A percentile compares a stretch with the other conserved stretches of the same genome.
Conservation (phyloP, 176 grass and related monocot species). For the Canna indica region DNA sequence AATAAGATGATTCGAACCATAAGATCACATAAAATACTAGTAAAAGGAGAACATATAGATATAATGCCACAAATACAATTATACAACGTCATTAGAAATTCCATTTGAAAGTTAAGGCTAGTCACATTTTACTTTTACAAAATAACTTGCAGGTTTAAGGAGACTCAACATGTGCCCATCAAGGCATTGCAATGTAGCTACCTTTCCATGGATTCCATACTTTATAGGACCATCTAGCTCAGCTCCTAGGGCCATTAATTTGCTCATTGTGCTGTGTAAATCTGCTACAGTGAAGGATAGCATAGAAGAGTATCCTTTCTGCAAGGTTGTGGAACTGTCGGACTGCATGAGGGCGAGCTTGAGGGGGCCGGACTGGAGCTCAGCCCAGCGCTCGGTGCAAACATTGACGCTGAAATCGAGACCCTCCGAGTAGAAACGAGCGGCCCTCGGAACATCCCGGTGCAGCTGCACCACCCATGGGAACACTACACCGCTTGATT, state of each 20-base stretch:
- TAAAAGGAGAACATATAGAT: no score
- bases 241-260: slow-evolving; percentile 58
- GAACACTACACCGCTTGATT: slow-evolving; percentile 15
- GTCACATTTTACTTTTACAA: no score
- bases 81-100: no score
- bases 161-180: slow-evolving; percentile 83
- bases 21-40: no score
- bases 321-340: no score
- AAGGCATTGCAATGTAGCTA: slow-evolving; percentile 61
- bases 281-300: slow-evolving; percentile 75
- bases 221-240: slow-evolving; percentile 88
- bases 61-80: no score
- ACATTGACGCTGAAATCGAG: slow-evolving; percentile 65
- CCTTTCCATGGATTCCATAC: slow-evolving; percentile 79
- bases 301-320: slow-evolving; percentile 76
- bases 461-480: slow-evolving; percentile 79
- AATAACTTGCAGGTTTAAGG: slow-evolving; percentile 48
- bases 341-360: slow-evolving; percentile 93
- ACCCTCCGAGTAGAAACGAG: slow-evolving; percentile 62
- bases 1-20: no score
- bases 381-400: slow-evolving; percentile 80
- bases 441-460: slow-evolving; percentile 67
- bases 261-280: slow-evolving; percentile 59
- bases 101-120: no score
- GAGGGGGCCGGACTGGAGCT: slow-evolving; percentile 81